Evolutionary conservation across 1,139 yeast species (phyloP).

Genomic region (Yamadazyma sp.): DNA sequence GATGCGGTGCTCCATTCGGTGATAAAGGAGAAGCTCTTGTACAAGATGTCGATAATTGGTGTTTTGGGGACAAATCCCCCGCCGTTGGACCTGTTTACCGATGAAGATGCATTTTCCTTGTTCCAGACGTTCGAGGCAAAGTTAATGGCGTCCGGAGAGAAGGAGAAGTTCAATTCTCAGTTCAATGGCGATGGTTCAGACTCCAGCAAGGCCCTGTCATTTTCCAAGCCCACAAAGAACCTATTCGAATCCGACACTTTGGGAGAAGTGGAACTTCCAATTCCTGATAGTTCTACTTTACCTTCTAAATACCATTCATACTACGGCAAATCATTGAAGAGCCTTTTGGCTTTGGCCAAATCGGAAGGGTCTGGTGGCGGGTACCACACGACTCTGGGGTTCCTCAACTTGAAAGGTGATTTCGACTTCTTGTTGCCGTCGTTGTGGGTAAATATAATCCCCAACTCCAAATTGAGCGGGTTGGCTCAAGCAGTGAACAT

Average conservation of each 20-base stretch:
- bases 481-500: constrained; percentile 20
- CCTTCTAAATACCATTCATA: constrained; percentile 21
- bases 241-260: constrained; percentile 10
- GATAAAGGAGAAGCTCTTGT: constrained; percentile 34
- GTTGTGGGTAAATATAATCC: constrained; percentile 41
- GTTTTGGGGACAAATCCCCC: constrained; percentile 38
- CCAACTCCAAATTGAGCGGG: constrained; percentile 20
- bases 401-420: not conserved
- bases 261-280: constrained; percentile 14
- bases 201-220: not conserved
- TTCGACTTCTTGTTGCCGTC: constrained; percentile 26
- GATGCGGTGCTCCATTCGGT: constrained; percentile 34
- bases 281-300: constrained; percentile 4
- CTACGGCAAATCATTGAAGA: constrained; percentile 25
- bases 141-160: constrained; percentile 17
- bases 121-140: constrained; percentile 34
- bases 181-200: not conserved
- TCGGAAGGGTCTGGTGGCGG: constrained; percentile 10
- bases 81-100: constrained; percentile 23
- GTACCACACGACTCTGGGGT: not conserved
- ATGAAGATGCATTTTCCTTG: constrained; percentile 32
- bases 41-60: constrained; percentile 40
- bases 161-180: not conserved
- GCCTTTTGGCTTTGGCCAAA: constrained; percentile 25
- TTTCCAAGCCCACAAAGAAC: not conserved